Evolutionary conservation across 176 grass and related monocot genomes (phyloP).

Genomic region (Cenchrus fungigraminus): DNA sequence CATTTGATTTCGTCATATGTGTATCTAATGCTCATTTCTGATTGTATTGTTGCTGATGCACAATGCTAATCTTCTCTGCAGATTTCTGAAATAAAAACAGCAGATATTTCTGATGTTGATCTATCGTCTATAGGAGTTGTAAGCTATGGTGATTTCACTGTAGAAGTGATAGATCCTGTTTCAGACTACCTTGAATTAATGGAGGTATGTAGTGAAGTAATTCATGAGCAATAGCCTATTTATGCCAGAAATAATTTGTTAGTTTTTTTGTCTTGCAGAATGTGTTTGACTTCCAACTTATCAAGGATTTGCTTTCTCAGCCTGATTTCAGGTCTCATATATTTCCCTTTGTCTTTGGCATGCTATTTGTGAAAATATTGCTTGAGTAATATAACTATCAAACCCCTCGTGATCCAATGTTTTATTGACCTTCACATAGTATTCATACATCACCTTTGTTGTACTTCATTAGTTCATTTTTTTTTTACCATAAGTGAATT

Average conservation of each 20-base stretch:
- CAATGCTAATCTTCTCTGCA: slow-evolving; percentile 50
- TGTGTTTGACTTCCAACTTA: slow-evolving; percentile 96
- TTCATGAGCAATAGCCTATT: background rate
- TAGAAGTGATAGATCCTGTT: slow-evolving; percentile 92
- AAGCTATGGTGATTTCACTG: slow-evolving; percentile 70
- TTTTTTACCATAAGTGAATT: background rate
- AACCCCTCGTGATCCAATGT: no score
- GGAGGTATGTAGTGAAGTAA: slow-evolving; percentile 58
- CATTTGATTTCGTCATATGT: slow-evolving; percentile 12
- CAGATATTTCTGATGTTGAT: slow-evolving; percentile 84
- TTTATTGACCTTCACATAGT: no score
- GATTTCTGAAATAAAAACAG: slow-evolving; percentile 87
- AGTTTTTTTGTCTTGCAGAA: slow-evolving; percentile 44
- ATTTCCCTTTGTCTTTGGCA: no score
- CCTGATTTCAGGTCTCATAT: slow-evolving; percentile 77
- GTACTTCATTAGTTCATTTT: no score
- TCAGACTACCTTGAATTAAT: slow-evolving; percentile 90
- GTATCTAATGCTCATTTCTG: slow-evolving; percentile 24
- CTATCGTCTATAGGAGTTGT: slow-evolving; percentile 61
- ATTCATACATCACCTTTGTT: no score
- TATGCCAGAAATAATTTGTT: slow-evolving; percentile 26
- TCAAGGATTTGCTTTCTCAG: slow-evolving; percentile 76
- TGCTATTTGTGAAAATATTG: no score
- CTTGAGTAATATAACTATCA: no score
- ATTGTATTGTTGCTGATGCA: background rate